Conservation (phyloP, 371 early-diverging fungal species). For the Mucor ambiguus region DNA sequence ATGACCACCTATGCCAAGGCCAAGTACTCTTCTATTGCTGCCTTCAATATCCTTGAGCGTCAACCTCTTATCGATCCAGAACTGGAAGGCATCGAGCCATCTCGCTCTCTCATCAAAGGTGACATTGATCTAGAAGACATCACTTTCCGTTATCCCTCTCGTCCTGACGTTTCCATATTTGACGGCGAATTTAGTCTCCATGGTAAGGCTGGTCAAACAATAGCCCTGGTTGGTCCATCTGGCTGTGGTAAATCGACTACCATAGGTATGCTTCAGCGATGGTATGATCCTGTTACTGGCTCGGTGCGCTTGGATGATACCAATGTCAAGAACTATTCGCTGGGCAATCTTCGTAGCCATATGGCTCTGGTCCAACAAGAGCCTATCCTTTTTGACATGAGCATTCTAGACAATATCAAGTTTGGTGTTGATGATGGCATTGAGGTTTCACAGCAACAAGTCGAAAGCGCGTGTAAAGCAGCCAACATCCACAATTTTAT, state of each 20-base stretch:
- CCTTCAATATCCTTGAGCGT: slow-evolving; percentile 78
- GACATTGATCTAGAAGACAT: slow-evolving; percentile 61
- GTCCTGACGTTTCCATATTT: slow-evolving; percentile 78
- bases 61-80: slow-evolving; percentile 72
- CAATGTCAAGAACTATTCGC: slow-evolving; percentile 64
- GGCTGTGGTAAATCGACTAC: slow-evolving; percentile 91
- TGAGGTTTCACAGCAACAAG: slow-evolving; percentile 53
- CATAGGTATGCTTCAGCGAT: slow-evolving; percentile 83
- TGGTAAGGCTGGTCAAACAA: slow-evolving; percentile 74
- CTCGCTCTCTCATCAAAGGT: slow-evolving; percentile 45
- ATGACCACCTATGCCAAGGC: slow-evolving; percentile 74
- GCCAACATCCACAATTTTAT: slow-evolving; percentile 86
- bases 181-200: slow-evolving; percentile 72
- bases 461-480: slow-evolving; percentile 61
- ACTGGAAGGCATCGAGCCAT: slow-evolving; percentile 56
- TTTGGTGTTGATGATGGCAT: slow-evolving; percentile 61
- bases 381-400: slow-evolving; percentile 80
- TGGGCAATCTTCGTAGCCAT: slow-evolving; percentile 66
- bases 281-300: slow-evolving; percentile 81
- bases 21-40: slow-evolving; percentile 76
- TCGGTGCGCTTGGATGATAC: slow-evolving; percentile 65
- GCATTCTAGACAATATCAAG: slow-evolving; percentile 83
- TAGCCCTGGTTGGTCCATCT: slow-evolving; percentile 87
- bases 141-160: slow-evolving; percentile 84
- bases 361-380: slow-evolving; percentile 91